Conservation (phyloP, 345 rosid genomes). For the Boechera retrofracta region DNA sequence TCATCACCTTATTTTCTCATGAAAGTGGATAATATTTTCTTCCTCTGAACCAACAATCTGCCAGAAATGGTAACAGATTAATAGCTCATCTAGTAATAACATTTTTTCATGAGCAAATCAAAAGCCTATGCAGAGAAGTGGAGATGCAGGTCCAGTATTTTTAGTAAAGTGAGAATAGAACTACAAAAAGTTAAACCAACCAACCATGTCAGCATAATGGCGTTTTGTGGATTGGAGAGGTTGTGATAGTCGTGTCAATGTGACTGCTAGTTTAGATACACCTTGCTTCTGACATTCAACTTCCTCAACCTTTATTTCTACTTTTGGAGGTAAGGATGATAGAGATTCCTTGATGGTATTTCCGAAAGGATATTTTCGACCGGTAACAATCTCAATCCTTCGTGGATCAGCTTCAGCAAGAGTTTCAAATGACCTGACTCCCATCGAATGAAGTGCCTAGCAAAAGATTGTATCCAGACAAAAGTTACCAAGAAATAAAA, state of each 20-base stretch:
- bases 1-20: conserved; percentile 89
- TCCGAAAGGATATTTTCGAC: conserved; percentile 93
- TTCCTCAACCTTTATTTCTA: conserved; percentile 67
- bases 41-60: conserved; percentile 96
- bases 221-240: conserved; percentile 62
- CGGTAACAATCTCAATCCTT: conserved; percentile 90
- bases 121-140: neutral
- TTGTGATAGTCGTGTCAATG: conserved; percentile 75
- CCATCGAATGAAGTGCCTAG: conserved; percentile 93
- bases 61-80: conserved; percentile 40
- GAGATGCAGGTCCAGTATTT: conserved; percentile 8
- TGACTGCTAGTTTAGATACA: conserved; percentile 60
- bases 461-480: conserved; percentile 33
- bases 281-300: conserved; percentile 65
- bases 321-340: conserved; percentile 81
- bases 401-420: conserved; percentile 96
- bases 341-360: conserved; percentile 96
- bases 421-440: conserved; percentile 80
- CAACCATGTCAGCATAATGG: conserved; percentile 95
- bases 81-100: conserved; percentile 17
- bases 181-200: conserved; percentile 24
- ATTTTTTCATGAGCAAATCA: conserved; percentile 8
- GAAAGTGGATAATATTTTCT: conserved; percentile 80
- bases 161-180: neutral
- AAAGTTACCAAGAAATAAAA: conserved; percentile 9